Evolutionary conservation across 2,329 filamentous ascomycete species (phyloP).

Genomic region (Lasiodiplodia sp.): DNA sequence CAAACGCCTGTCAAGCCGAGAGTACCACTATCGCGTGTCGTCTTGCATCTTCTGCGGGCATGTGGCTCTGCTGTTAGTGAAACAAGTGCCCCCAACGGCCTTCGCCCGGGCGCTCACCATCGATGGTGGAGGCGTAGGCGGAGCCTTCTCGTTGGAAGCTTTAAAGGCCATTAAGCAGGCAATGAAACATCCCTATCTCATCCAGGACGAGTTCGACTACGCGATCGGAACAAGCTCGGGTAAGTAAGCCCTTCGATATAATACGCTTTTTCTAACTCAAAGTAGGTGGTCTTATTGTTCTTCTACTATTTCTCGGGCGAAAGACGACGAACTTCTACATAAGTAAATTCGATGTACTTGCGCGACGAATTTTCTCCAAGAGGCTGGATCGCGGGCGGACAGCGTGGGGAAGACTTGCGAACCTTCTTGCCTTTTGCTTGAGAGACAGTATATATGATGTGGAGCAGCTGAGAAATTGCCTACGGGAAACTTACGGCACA

Average conservation of each 20-base stretch:
- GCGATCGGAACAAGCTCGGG: slow-evolving; percentile 33
- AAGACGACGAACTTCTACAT: slow-evolving; percentile 30
- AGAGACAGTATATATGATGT: slow-evolving; percentile 36
- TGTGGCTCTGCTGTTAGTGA: slow-evolving; percentile 25
- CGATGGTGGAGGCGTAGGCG: slow-evolving; percentile 30
- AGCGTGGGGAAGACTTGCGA: slow-evolving; percentile 35
- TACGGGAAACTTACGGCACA: slow-evolving; percentile 31
- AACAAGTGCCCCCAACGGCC: slow-evolving; percentile 32
- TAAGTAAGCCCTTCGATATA: not conserved
- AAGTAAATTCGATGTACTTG: slow-evolving; percentile 31
- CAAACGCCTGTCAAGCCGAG: slow-evolving; percentile 23
- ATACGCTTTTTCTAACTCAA: not conserved
- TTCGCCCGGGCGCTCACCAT: slow-evolving; percentile 33
- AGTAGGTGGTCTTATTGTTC: slow-evolving; percentile 33
- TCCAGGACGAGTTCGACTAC: slow-evolving; percentile 35
- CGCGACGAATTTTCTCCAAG: slow-evolving; percentile 28
- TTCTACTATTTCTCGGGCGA: slow-evolving; percentile 33
- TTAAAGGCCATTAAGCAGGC: slow-evolving; percentile 31
- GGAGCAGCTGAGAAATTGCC: slow-evolving; percentile 46
- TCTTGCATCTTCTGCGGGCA: slow-evolving; percentile 31
- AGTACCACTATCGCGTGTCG: slow-evolving; percentile 32
- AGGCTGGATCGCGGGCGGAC: not conserved
- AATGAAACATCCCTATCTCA: slow-evolving; percentile 32
- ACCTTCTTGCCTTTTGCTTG: slow-evolving; percentile 39
- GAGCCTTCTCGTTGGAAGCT: slow-evolving; percentile 30